Conservation (phyloP, 495 filamentous ascomycete genomes). For the Aspergillus avenaceus region DNA sequence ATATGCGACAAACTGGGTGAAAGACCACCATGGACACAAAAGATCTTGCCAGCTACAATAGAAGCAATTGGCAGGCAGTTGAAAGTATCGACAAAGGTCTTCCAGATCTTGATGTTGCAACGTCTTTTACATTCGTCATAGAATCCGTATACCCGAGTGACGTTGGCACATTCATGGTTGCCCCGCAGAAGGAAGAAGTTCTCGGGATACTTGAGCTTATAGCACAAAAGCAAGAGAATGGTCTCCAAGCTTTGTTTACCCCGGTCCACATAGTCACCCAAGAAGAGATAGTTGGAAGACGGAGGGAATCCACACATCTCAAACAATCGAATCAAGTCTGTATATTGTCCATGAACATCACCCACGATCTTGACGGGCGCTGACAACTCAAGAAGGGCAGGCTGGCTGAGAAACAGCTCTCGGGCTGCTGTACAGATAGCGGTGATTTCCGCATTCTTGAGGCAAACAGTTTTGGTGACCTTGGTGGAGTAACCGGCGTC, state of each 20-base stretch:
- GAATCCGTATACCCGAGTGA: conserved; percentile 97
- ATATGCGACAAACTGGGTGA: conserved; percentile 92
- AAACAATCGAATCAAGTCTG: conserved; percentile 94
- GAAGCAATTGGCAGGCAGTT: conserved; percentile 93
- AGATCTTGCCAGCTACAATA: conserved; percentile 97
- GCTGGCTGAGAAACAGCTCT: conserved; percentile 88
- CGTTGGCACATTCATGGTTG: conserved; percentile 98
- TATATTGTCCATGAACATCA: conserved; percentile 97
- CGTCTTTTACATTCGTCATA: conserved; percentile 99
- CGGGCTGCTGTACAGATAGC: conserved; percentile 84
- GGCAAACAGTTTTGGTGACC: conserved; percentile 91
- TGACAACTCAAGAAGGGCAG: conserved; percentile 83
- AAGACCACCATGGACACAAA: conserved; percentile 95
- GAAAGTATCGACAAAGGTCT: conserved; percentile 97
- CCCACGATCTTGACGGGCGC: conserved; percentile 99
- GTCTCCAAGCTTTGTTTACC: conserved; percentile 98
- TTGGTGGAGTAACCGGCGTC: conserved; percentile 96
- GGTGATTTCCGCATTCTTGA: conserved; percentile 96
- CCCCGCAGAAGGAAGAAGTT: conserved; percentile 98
- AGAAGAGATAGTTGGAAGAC: conserved; percentile 87
- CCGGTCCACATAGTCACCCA: conserved; percentile 97
- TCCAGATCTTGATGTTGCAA: conserved; percentile 98
- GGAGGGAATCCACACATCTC: conserved; percentile 99
- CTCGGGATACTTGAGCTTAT: conserved; percentile 97
- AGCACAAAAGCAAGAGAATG: conserved; percentile 91